Percentiles rank a stretch among this genome's conserved stretches.
Conservation (phyloP, 2,329 filamentous ascomycete genomes). For the Penicillium sp. region DNA sequence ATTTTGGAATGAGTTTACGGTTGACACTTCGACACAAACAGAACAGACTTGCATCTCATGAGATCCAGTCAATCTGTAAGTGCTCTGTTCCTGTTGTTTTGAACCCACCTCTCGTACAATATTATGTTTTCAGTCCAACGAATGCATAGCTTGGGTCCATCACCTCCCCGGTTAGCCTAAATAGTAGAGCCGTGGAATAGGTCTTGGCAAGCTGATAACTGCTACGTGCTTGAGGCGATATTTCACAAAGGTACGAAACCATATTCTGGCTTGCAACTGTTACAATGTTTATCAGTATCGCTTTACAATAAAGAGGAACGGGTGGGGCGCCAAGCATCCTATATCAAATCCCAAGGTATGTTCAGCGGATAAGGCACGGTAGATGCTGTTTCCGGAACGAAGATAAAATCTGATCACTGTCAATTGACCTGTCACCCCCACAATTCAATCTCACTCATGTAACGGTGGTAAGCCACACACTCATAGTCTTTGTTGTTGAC, state of each 20-base stretch:
- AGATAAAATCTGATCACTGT: background rate
- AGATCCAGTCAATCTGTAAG: background rate
- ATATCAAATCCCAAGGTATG: background rate
- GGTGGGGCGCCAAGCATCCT: background rate
- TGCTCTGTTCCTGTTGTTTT: background rate
- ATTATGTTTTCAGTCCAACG: background rate
- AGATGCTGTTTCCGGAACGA: conserved; percentile 3
- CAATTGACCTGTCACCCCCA: background rate
- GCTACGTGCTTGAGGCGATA: background rate
- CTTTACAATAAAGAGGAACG: background rate
- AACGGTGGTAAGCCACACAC: background rate
- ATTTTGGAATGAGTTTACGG: background rate
- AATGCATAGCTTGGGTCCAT: background rate
- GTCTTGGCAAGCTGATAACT: background rate
- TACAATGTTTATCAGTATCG: background rate
- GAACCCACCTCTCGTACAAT: background rate
- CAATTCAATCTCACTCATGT: conserved; percentile 4
- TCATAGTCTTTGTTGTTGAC: background rate
- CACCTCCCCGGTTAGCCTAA: background rate
- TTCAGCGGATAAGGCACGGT: background rate
- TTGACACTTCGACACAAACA: background rate
- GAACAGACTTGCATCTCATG: background rate
- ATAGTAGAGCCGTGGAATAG: background rate
- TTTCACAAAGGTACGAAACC: background rate
- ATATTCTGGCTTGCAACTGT: background rate